These are phyloP conservation scores for Coniella lustricola DNA, from an alignment of 2,329 filamentous ascomycete genomes.

Conservation along the genomic window DNA sequence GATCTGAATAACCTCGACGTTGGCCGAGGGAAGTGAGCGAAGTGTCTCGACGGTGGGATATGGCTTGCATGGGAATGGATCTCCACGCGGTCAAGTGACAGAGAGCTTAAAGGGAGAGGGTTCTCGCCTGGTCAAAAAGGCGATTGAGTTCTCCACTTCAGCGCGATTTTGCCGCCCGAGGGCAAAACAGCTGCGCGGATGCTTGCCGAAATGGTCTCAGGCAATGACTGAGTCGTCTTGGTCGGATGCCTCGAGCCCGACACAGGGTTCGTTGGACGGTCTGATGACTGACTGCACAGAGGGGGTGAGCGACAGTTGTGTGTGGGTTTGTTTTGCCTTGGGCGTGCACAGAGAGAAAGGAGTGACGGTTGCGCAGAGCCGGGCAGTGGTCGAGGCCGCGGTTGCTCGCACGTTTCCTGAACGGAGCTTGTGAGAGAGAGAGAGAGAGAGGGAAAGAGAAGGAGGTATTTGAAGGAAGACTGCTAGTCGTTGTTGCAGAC, in stretches of 20 bases:
- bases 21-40: conserved; percentile 46
- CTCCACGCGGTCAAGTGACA: conserved; percentile 18
- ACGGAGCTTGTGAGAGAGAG: too few species aligned
- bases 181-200: conserved; percentile 14
- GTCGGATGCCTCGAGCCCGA: neutral
- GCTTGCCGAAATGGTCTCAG: neutral
- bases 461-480: too few species aligned
- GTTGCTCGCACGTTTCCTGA: too few species aligned
- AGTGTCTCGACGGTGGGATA: conserved; percentile 37
- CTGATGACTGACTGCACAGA: neutral
- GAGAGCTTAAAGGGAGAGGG: conserved; percentile 22
- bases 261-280: neutral
- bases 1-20: conserved; percentile 50
- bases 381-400: too few species aligned
- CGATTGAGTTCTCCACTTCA: neutral
- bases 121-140: conserved; percentile 19
- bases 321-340: neutral
- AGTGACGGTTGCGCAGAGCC: too few species aligned
- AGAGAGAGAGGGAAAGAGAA: too few species aligned
- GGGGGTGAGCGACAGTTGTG: neutral
- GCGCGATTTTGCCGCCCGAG: conserved; percentile 3
- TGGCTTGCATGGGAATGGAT: conserved; percentile 47
- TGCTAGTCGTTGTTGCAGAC: neutral
- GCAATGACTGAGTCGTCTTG: neutral
- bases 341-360: neutral